Percentiles rank a stretch among this genome's conserved stretches.
These are phyloP conservation scores for Colletotrichum sp. DNA, from an alignment of 2,329 filamentous ascomycete genomes.

Conservation along the genomic window DNA sequence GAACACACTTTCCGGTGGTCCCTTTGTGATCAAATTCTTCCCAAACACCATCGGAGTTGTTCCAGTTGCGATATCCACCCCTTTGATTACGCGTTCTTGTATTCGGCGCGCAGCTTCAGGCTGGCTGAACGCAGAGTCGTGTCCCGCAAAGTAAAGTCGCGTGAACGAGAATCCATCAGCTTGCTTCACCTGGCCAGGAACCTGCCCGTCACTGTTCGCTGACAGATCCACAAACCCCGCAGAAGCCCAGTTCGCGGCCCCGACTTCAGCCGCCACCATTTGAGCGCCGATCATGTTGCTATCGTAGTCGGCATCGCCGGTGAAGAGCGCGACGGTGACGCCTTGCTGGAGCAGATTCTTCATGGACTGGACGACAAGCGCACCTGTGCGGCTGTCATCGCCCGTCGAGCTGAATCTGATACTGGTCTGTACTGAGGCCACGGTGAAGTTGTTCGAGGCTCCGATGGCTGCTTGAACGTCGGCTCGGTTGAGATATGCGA, in stretches of 20 bases:
- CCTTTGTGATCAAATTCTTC: neutral
- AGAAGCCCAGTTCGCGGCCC: neutral
- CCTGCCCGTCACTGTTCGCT: conserved; percentile 1
- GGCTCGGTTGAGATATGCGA: conserved; percentile 8
- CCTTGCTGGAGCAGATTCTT: neutral
- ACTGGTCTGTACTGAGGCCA: neutral
- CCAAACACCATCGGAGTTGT: neutral
- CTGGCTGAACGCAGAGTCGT: neutral
- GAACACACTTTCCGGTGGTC: neutral
- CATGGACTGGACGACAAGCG: neutral
- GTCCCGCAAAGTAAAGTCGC: conserved; percentile 2
- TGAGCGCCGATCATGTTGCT: conserved; percentile 5
- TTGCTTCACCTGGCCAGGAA: conserved; percentile 7
- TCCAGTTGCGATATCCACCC: conserved; percentile 5
- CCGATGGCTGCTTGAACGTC: neutral
- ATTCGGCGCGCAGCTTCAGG: conserved; percentile 4
- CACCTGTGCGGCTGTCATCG: conserved; percentile 5
- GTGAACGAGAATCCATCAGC: neutral
- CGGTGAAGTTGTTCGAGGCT: neutral
- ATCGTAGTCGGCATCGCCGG: conserved; percentile 9
- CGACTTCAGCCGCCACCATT: neutral
- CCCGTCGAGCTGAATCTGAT: neutral
- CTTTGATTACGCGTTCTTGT: neutral
- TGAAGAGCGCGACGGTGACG: conserved; percentile 3
- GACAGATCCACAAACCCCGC: conserved; percentile 5